Evolutionary conservation across 306 rosid species (phyloP).

Genomic region (Dryas alaskensis): DNA sequence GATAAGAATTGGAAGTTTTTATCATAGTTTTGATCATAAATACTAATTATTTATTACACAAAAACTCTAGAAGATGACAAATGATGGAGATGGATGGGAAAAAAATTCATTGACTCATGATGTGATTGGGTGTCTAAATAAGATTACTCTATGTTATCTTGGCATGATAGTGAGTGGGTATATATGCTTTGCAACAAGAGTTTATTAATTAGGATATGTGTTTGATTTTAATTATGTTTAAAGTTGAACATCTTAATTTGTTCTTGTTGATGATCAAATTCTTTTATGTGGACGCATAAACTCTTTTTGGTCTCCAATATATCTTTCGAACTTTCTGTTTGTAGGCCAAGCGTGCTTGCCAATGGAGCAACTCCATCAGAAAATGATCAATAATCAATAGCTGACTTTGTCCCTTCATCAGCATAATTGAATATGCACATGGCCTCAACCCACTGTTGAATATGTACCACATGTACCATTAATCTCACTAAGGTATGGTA

Average conservation of each 20-base stretch:
- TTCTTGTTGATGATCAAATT: constrained; percentile 9
- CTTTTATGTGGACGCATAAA: neutral
- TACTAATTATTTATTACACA: neutral
- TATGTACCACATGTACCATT: too few species aligned
- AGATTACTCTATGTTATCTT: constrained; percentile 1
- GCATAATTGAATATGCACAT: constrained; percentile 39
- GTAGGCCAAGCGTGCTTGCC: neutral
- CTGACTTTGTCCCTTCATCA: constrained; percentile 10
- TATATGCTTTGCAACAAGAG: constrained; percentile 14
- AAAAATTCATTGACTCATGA: constrained; percentile 30
- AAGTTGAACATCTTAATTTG: constrained; percentile 9
- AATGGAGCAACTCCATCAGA: neutral
- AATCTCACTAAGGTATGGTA: too few species aligned
- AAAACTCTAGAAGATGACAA: constrained; percentile 30
- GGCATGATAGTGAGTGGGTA: neutral
- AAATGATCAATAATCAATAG: constrained; percentile 1
- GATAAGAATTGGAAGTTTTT: constrained; percentile 15
- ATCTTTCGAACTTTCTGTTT: neutral
- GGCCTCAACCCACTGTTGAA: constrained; percentile 29
- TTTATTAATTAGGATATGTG: neutral
- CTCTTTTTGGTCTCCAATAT: neutral
- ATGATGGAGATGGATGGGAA: constrained; percentile 3
- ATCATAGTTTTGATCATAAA: neutral
- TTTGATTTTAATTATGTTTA: constrained; percentile 15
- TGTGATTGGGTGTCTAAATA: constrained; percentile 25